phyloP scores from a whole-genome alignment of 257 asterid genomes.

The Catharanthus roseus region DNA sequence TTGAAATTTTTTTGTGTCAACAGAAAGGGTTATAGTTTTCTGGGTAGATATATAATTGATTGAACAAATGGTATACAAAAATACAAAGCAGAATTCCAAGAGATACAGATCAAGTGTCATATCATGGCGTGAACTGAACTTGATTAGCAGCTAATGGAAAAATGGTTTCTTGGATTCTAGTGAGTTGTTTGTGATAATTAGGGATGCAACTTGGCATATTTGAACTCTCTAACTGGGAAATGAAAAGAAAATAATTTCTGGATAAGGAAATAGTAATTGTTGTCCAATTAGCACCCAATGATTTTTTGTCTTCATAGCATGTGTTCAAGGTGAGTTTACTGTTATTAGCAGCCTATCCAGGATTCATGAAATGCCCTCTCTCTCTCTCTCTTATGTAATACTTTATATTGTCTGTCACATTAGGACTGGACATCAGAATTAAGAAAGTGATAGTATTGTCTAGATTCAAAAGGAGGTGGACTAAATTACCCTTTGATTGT shows the following conservation, averaged over 20 bases:
- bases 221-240: background rate
- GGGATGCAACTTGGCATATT: background rate
- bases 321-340: background rate
- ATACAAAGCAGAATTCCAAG: background rate
- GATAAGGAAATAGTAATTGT: constrained; percentile 1
- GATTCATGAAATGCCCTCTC: no score
- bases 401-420: no score
- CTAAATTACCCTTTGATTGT: no score
- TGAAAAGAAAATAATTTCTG: background rate
- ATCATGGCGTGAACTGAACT: constrained; percentile 3
- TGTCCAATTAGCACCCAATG: background rate
- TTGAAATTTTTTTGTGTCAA: background rate
- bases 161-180: background rate
- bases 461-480: no score
- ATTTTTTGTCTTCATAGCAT: background rate
- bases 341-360: background rate
- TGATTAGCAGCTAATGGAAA: background rate
- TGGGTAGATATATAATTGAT: constrained; percentile 6
- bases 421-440: no score
- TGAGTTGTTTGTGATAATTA: background rate
- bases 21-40: constrained; percentile 1
- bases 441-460: no score
- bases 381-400: background rate
- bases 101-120: background rate
- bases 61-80: background rate